These are phyloP conservation scores for Trichoderma lentiforme DNA, from an alignment of 2,329 filamentous ascomycete genomes.

Conservation along the genomic window DNA sequence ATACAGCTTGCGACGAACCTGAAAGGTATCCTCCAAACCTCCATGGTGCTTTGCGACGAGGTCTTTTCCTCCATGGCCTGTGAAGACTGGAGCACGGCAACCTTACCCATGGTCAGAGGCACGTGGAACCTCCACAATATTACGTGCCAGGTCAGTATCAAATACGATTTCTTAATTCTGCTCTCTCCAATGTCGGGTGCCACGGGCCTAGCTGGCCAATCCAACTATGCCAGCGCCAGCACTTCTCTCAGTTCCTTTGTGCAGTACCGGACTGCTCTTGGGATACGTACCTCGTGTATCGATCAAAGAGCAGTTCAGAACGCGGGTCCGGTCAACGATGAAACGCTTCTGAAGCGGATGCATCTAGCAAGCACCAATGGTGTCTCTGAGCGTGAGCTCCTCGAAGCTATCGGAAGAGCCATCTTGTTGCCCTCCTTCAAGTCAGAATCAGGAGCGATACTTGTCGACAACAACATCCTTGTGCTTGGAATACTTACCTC, in stretches of 20 bases:
- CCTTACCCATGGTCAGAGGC: neutral
- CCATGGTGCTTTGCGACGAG: neutral
- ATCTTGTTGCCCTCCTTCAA: neutral
- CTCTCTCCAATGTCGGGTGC: neutral
- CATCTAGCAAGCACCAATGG: neutral
- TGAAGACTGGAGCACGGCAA: neutral
- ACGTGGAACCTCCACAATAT: neutral
- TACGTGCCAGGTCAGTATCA: too few relatives aligned
- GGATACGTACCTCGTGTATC: neutral
- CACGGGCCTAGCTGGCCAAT: too few relatives aligned
- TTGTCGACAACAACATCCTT: neutral
- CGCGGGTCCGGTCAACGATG: too few relatives aligned
- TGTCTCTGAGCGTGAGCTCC: neutral
- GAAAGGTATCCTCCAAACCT: neutral
- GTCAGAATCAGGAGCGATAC: neutral
- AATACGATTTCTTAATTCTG: neutral
- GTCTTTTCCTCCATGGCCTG: too few relatives aligned
- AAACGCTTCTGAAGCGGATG: neutral
- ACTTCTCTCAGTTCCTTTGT: neutral
- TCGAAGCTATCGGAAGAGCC: neutral
- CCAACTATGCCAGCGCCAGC: neutral
- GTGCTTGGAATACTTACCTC: neutral
- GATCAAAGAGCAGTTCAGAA: neutral
- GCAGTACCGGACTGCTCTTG: rapidly evolving
- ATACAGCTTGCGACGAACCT: neutral